These are phyloP conservation scores for Picea sitchensis DNA, from an alignment of 75 land plant species.

Conservation along the genomic window DNA sequence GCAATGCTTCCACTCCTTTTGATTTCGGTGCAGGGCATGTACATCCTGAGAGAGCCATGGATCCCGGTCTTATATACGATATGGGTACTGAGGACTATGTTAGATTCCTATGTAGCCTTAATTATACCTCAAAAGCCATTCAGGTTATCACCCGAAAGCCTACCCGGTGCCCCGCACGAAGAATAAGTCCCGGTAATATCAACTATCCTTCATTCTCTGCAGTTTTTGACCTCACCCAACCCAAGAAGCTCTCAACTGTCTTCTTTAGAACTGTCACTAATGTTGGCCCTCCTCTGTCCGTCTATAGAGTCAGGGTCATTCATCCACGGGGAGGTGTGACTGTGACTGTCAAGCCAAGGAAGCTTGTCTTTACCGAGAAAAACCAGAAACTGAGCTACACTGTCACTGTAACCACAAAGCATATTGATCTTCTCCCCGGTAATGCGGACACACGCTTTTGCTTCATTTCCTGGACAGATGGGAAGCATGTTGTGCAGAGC, in stretches of 20 bases:
- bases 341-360: slow-evolving; percentile 55
- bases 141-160: slow-evolving; percentile 51
- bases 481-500: slow-evolving; percentile 12
- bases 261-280: slow-evolving; percentile 74
- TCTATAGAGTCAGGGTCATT: slow-evolving; percentile 38
- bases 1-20: slow-evolving; percentile 46
- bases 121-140: slow-evolving; percentile 43
- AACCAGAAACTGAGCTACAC: slow-evolving; percentile 60
- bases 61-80: slow-evolving; percentile 83
- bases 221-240: slow-evolving; percentile 28
- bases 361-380: slow-evolving; percentile 48
- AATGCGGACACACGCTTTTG: slow-evolving; percentile 26
- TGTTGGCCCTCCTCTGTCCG: slow-evolving; percentile 61
- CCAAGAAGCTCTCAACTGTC: slow-evolving; percentile 21
- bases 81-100: slow-evolving; percentile 50
- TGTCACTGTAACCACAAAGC: slow-evolving; percentile 39
- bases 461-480: slow-evolving; percentile 11
- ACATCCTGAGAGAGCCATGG: slow-evolving; percentile 58
- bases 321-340: slow-evolving; percentile 46
- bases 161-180: slow-evolving; percentile 31
- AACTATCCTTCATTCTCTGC: slow-evolving; percentile 87
- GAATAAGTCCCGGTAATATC: slow-evolving; percentile 42
- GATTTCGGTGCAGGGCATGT: slow-evolving; percentile 74
- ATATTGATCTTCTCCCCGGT: slow-evolving; percentile 20
- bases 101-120: slow-evolving; percentile 62